These are phyloP conservation scores for Auxenochlorella pyrenoidosa DNA, from an alignment of 139 green algal species.

Conservation along the genomic window DNA sequence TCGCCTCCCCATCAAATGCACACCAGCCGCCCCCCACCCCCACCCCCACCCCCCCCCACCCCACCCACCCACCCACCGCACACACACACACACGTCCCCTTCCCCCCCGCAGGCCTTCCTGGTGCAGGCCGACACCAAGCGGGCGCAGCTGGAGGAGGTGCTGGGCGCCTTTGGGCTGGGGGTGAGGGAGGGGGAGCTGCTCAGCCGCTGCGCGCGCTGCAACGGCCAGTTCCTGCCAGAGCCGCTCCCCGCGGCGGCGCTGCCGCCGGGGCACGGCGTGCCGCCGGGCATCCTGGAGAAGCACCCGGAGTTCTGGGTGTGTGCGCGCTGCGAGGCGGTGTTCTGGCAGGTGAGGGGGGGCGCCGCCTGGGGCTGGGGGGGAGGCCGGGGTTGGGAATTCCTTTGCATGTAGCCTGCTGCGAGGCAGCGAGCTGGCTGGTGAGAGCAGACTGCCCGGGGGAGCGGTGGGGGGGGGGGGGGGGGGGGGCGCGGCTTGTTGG, in stretches of 20 bases:
- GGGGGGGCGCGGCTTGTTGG: no score
- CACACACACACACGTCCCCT: no score
- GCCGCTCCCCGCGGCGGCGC: slow-evolving; percentile 13
- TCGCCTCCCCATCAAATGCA: no score
- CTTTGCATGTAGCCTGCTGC: no score
- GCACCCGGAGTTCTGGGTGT: slow-evolving; percentile 60
- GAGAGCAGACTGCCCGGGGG: no score
- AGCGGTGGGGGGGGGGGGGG: no score
- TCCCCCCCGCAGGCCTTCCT: slow-evolving; percentile 46
- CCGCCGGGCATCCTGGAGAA: slow-evolving; percentile 34
- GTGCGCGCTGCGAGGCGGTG: slow-evolving; percentile 38
- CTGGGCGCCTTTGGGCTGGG: slow-evolving; percentile 44
- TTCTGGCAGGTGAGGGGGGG: background rate
- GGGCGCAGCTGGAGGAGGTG: slow-evolving; percentile 61
- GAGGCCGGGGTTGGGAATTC: no score
- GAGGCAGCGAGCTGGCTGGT: no score
- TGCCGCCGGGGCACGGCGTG: slow-evolving; percentile 38
- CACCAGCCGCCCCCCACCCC: no score
- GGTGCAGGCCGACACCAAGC: slow-evolving; percentile 50
- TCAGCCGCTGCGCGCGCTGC: slow-evolving; percentile 57
- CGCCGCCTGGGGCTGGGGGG: no score
- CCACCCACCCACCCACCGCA: background rate
- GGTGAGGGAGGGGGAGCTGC: slow-evolving; percentile 31
- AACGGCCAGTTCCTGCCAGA: slow-evolving; percentile 60
- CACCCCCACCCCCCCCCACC: background rate